Evolutionary conservation across 192 early-diverging fungal species (phyloP).

Genomic region (Gryganskiella cystojenkinii): DNA sequence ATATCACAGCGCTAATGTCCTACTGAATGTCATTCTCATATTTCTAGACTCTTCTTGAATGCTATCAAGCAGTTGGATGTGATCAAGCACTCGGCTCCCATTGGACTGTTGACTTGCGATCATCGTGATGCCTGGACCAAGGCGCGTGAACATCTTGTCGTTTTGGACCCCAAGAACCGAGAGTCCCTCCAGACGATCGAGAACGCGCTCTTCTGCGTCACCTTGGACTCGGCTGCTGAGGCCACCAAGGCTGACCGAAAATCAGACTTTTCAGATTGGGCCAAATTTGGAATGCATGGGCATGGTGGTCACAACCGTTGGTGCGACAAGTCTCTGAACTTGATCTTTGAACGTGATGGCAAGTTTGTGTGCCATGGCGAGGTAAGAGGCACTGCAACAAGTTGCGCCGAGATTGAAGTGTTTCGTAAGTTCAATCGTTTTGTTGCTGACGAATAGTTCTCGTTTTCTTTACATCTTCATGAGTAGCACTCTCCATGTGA

Average conservation of each 20-base stretch:
- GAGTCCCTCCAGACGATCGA: constrained; percentile 74
- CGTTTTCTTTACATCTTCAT: not conserved
- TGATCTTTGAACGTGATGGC: constrained; percentile 82
- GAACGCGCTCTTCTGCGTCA: constrained; percentile 77
- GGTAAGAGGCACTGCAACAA: constrained; percentile 4
- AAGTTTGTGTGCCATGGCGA: constrained; percentile 70
- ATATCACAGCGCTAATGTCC: too few relatives aligned
- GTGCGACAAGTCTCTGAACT: constrained; percentile 86
- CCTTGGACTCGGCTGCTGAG: constrained; percentile 65
- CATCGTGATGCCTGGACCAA: constrained; percentile 88
- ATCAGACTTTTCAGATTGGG: constrained; percentile 58
- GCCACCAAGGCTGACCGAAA: constrained; percentile 36
- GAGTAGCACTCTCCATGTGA: constrained; percentile 83
- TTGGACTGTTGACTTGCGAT: constrained; percentile 77
- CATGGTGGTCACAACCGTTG: constrained; percentile 86
- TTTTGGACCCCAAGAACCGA: constrained; percentile 67
- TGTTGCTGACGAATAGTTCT: constrained; percentile 25
- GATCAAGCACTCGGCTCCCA: constrained; percentile 64
- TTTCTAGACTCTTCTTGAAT: constrained; percentile 30
- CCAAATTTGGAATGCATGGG: constrained; percentile 68
- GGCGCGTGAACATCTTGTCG: constrained; percentile 73
- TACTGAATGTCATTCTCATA: too few relatives aligned
- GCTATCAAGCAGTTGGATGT: constrained; percentile 65
- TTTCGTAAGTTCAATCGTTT: constrained; percentile 23
- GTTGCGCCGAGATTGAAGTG: too few relatives aligned